phyloP scores from a whole-genome alignment of 2,329 filamentous ascomycete species.

The Talaromyces sp. region DNA sequence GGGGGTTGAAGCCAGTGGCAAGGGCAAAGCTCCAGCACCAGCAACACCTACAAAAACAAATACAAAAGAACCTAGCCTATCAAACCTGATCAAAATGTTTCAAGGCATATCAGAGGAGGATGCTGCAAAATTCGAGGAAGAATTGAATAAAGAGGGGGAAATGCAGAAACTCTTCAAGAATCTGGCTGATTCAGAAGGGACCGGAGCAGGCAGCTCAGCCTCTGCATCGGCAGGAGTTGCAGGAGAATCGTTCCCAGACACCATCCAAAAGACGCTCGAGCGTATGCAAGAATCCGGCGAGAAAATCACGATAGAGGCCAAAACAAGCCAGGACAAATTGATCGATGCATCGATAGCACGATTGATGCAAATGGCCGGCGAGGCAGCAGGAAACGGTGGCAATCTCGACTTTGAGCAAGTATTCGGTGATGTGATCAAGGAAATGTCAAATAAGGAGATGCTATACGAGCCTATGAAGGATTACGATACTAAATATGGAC shows the following conservation, averaged over 20 bases:
- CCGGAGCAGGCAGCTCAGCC: slow-evolving; percentile 23
- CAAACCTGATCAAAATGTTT: background rate
- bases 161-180: background rate
- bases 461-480: slow-evolving; percentile 99
- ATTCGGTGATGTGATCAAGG: slow-evolving; percentile 97
- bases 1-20: slow-evolving; percentile 51
- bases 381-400: slow-evolving; percentile 62
- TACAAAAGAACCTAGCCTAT: background rate
- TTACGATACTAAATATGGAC: slow-evolving; percentile 84
- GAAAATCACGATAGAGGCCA: slow-evolving; percentile 69
- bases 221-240: slow-evolving; percentile 46
- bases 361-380: slow-evolving; percentile 72
- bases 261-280: slow-evolving; percentile 90
- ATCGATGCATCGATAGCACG: slow-evolving; percentile 84
- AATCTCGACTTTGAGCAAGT: slow-evolving; percentile 76
- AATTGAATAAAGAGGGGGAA: background rate
- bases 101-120: background rate
- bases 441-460: slow-evolving; percentile 97
- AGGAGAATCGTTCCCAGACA: slow-evolving; percentile 71
- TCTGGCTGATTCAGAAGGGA: slow-evolving; percentile 6
- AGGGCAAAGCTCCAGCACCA: slow-evolving; percentile 22
- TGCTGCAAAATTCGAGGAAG: background rate
- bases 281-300: slow-evolving; percentile 89
- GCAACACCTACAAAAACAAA: background rate
- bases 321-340: slow-evolving; percentile 58